phyloP scores from a whole-genome alignment of 2,329 filamentous ascomycete species.

The Calonectria crousiana region DNA sequence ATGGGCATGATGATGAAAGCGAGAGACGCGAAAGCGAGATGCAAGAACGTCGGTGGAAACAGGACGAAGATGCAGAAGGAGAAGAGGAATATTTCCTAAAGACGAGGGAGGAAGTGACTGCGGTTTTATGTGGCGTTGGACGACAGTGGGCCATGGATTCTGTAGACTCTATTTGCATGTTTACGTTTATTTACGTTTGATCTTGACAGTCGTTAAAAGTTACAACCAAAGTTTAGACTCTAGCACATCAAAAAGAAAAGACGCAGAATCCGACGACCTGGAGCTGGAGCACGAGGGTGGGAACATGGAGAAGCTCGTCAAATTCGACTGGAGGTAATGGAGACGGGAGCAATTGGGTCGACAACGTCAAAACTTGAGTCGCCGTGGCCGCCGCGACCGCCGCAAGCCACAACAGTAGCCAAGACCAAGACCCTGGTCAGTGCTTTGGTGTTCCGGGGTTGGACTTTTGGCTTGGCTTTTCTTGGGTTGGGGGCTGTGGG shows the following conservation, averaged over 20 bases:
- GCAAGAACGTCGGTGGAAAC: background rate
- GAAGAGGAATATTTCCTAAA: background rate
- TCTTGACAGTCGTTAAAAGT: constrained; percentile 11
- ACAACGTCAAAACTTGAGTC: constrained; percentile 17
- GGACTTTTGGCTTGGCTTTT: constrained; percentile 9
- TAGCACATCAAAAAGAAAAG: background rate
- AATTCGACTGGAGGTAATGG: constrained; percentile 4
- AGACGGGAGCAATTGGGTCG: constrained; percentile 9
- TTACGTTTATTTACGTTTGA: constrained; percentile 14
- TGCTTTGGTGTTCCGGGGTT: constrained; percentile 1
- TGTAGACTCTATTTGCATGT: constrained; percentile 6
- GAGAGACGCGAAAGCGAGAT: constrained; percentile 10
- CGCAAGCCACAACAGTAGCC: constrained; percentile 1
- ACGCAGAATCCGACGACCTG: constrained; percentile 8
- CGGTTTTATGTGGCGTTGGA: constrained; percentile 10
- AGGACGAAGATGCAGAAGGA: background rate
- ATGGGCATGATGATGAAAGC: constrained; percentile 9
- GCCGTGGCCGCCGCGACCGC: constrained; percentile 18
- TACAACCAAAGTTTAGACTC: constrained; percentile 6
- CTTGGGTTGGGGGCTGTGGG: constrained; percentile 6
- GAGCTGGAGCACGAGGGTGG: constrained; percentile 15
- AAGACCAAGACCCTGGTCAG: constrained; percentile 5
- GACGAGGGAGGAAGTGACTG: background rate
- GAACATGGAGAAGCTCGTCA: constrained; percentile 2
- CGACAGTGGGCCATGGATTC: constrained; percentile 1